Base-by-base conservation (phyloP, 192 early-diverging fungal species). In the Backusella mclennaniae region DNA sequence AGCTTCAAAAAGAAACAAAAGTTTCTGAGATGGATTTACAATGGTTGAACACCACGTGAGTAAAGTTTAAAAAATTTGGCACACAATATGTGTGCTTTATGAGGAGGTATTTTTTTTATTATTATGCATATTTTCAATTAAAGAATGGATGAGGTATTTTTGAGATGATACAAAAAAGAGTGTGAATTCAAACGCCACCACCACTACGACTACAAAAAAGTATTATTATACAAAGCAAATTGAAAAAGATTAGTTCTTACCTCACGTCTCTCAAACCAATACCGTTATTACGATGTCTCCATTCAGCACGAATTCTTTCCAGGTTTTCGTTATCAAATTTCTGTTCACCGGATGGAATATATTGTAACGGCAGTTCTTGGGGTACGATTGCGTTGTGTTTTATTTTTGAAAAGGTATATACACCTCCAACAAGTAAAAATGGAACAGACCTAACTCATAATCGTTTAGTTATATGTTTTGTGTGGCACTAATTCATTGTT, bases 251-350 rank as follows among this genome's bases (percentile, higher is more conserved):
- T 4, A 4, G 63, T 66, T 66, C 15, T 42, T 77, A 77, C 76
- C 71, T 77, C 8, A 77, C 76, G 35, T 77, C 76, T 73, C 76
- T 46, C 39, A 77, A 52, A 9, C 76, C 76, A 67, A 77, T 73
- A 31, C 76, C 76, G 1, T 77, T 71, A 12, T 77, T 77, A 14
- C 76, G 70, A 33, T 49, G 42, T 66, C 71, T 63, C 76, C 76
- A 77, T 17, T 77, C 76, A 66, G 76, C 70, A 19, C 70, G 71
- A n/a, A 77, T 70, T 17, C 19, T 52, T 42, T 77, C 76, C 15
- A 77, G 35, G 17, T 59, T 63, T 11, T 71, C 76, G 29, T 56
- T 71, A 52, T 77, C 76, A 17, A 35, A 49, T 6, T 31, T 19
- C n/a, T 36, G 72, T 63, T 73, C 72, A 26, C 72, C 72, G 0